Evolutionary conservation across 495 filamentous ascomycete genomes (phyloP).

Genomic region (Penicillium ucsense): DNA sequence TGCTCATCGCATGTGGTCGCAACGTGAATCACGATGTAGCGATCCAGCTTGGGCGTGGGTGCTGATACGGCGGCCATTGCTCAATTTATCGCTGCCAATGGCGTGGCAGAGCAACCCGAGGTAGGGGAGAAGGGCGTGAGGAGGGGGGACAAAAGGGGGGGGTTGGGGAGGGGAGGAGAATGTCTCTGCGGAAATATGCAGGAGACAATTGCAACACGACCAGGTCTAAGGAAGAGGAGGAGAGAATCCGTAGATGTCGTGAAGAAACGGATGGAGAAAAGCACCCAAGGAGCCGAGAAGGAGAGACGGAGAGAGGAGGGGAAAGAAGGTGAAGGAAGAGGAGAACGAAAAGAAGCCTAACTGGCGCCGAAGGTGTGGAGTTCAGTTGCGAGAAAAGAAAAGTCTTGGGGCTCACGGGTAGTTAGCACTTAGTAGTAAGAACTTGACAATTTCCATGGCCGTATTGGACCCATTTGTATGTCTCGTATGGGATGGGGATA

Average conservation of each 20-base stretch:
- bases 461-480: too few species aligned
- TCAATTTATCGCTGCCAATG: constrained; percentile 21
- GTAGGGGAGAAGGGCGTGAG: background rate
- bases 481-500: too few species aligned
- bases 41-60: constrained; percentile 64
- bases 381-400: constrained; percentile 27
- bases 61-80: constrained; percentile 42
- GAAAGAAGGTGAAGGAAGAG: constrained; percentile 16
- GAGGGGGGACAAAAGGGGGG: constrained; percentile 11
- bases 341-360: constrained; percentile 13
- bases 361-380: constrained; percentile 19
- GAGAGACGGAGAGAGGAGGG: constrained; percentile 12
- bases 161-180: constrained; percentile 8
- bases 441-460: background rate
- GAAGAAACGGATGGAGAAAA: constrained; percentile 16
- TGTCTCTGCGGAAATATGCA: constrained; percentile 28
- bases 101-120: constrained; percentile 16
- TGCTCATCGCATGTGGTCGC: constrained; percentile 98
- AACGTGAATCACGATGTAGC: constrained; percentile 95
- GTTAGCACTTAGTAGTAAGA: background rate
- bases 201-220: constrained; percentile 29
- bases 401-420: constrained; percentile 23
- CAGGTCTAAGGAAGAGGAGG: constrained; percentile 2
- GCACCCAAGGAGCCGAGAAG: constrained; percentile 12
- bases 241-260: constrained; percentile 8